These are phyloP conservation scores for Wickerhamia fluorescens DNA, from an alignment of 805 yeast species.

Conservation along the genomic window DNA sequence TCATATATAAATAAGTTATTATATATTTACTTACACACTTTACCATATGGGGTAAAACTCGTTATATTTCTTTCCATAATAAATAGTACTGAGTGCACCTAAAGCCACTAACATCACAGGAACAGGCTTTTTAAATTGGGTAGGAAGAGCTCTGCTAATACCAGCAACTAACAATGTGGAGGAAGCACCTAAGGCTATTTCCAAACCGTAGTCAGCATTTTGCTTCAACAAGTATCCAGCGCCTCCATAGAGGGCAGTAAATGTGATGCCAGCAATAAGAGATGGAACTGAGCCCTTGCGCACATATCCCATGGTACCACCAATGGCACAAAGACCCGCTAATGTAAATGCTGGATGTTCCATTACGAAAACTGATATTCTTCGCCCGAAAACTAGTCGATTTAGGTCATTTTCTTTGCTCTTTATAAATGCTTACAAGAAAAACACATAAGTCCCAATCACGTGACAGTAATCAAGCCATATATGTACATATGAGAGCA, in stretches of 20 bases:
- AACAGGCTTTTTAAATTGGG: constrained; percentile 61
- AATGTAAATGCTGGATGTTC: constrained; percentile 76
- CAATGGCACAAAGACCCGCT: constrained; percentile 59
- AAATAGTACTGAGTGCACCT: constrained; percentile 58
- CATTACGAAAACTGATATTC: too few species aligned
- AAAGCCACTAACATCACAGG: constrained; percentile 59
- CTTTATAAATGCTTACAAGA: too few species aligned
- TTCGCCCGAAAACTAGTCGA: too few species aligned
- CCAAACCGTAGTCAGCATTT: constrained; percentile 76
- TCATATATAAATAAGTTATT: too few species aligned
- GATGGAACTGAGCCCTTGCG: constrained; percentile 74
- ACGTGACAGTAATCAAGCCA: too few species aligned
- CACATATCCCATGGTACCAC: constrained; percentile 64
- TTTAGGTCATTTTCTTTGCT: too few species aligned
- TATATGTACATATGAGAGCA: too few species aligned
- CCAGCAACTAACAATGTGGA: constrained; percentile 63
- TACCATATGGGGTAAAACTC: constrained; percentile 48
- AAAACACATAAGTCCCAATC: too few species aligned
- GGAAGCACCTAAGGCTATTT: constrained; percentile 70
- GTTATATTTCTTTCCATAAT: constrained; percentile 68
- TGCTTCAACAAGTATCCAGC: constrained; percentile 70
- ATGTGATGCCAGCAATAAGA: constrained; percentile 63
- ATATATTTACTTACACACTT: too few species aligned
- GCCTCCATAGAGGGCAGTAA: constrained; percentile 53
- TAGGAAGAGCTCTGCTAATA: constrained; percentile 57